These are phyloP conservation scores for Caloboletus firmus DNA, from an alignment of 1,284 basidiomycete genomes.

Conservation along the genomic window DNA sequence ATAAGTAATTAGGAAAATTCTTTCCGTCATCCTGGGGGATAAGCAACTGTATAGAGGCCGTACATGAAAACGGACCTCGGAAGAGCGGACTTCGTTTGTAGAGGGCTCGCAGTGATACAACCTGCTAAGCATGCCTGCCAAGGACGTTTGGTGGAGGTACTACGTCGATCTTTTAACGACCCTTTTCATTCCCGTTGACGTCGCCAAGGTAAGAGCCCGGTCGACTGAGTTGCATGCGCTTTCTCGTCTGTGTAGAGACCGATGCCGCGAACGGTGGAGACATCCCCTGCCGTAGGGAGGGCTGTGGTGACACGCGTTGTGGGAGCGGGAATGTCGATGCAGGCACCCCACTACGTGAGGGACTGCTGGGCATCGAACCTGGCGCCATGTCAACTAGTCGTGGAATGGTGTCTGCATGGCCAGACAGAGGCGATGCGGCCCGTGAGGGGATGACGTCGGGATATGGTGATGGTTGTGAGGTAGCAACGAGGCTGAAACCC, in stretches of 20 bases:
- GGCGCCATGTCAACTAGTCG: slow-evolving; percentile 18
- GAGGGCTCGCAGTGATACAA: slow-evolving; percentile 5
- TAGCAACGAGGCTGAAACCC: slow-evolving; percentile 36
- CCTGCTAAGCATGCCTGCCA: slow-evolving; percentile 8
- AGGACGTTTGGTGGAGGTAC: slow-evolving; percentile 6
- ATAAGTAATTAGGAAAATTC: slow-evolving; percentile 12
- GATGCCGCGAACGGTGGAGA: slow-evolving; percentile 9
- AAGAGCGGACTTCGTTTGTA: slow-evolving; percentile 6
- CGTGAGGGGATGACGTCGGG: slow-evolving; percentile 31
- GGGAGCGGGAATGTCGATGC: slow-evolving; percentile 13
- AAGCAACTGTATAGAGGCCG: slow-evolving; percentile 6
- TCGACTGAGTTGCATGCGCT: slow-evolving; percentile 16
- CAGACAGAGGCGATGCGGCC: slow-evolving; percentile 19
- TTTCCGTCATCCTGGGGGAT: slow-evolving; percentile 7
- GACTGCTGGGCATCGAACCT: slow-evolving; percentile 18
- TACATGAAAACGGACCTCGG: slow-evolving; percentile 10
- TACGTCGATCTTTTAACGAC: slow-evolving; percentile 6
- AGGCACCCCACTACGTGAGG: slow-evolving; percentile 13
- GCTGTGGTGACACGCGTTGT: slow-evolving; percentile 34
- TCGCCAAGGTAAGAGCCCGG: slow-evolving; percentile 29
- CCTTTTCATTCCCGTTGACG: slow-evolving; percentile 34
- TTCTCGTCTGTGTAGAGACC: slow-evolving; percentile 20
- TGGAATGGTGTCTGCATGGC: slow-evolving; percentile 22
- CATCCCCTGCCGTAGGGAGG: slow-evolving; percentile 31
- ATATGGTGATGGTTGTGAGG: slow-evolving; percentile 25